Percentiles rank a stretch among this genome's conserved stretches.
Evolutionary conservation across 2,329 filamentous ascomycete genomes (phyloP).

Genomic region (Diaporthe sp.): DNA sequence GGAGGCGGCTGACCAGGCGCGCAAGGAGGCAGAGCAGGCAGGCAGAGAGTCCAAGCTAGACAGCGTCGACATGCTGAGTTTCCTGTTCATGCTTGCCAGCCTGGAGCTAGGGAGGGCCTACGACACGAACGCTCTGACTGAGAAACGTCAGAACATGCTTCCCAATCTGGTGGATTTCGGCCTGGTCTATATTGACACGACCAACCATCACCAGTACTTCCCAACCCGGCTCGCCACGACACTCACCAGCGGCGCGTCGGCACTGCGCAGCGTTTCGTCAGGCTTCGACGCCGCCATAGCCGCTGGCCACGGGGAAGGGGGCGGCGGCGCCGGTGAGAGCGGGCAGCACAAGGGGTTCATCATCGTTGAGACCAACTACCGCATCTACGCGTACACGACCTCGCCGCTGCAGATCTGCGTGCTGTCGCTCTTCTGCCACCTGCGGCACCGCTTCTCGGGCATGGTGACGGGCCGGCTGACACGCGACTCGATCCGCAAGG

Average conservation of each 20-base stretch:
- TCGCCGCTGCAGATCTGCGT: slow-evolving; percentile 96
- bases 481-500: slow-evolving; percentile 87
- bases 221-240: slow-evolving; percentile 95
- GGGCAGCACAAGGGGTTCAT: slow-evolving; percentile 81
- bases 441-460: slow-evolving; percentile 93
- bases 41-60: slow-evolving; percentile 77
- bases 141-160: slow-evolving; percentile 89
- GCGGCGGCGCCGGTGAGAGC: slow-evolving; percentile 52
- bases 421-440: slow-evolving; percentile 87
- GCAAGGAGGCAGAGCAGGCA: slow-evolving; percentile 54
- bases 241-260: slow-evolving; percentile 81
- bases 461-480: slow-evolving; percentile 94
- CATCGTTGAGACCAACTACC: slow-evolving; percentile 98
- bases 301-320: slow-evolving; percentile 72
- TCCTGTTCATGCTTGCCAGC: slow-evolving; percentile 94
- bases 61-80: slow-evolving; percentile 93
- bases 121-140: slow-evolving; percentile 85
- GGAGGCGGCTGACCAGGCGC: slow-evolving; percentile 77
- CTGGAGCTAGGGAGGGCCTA: slow-evolving; percentile 94
- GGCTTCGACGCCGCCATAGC: slow-evolving; percentile 76
- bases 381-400: slow-evolving; percentile 95
- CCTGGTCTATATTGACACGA: slow-evolving; percentile 81
- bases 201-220: slow-evolving; percentile 78
- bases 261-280: slow-evolving; percentile 78
- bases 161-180: slow-evolving; percentile 92